Evolutionary conservation across 345 rosid genomes (phyloP).

Genomic region (Dimocarpus longan): DNA sequence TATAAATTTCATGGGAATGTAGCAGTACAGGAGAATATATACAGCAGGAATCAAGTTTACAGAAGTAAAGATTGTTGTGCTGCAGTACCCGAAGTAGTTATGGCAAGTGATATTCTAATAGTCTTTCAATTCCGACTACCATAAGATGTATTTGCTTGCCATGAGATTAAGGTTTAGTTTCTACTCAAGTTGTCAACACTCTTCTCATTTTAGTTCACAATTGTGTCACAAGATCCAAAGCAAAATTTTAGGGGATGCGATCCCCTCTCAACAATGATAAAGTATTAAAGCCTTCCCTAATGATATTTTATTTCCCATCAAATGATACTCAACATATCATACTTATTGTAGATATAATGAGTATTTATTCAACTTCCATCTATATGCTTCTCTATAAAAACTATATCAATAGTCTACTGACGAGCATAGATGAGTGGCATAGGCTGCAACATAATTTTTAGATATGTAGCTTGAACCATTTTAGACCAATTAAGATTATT

Average conservation of each 20-base stretch:
- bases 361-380: neutral
- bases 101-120: neutral
- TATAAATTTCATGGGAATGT: neutral
- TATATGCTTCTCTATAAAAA: neutral
- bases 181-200: neutral
- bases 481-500: neutral
- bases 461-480: neutral
- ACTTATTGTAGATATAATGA: neutral
- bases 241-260: neutral
- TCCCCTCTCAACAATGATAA: neutral
- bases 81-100: neutral
- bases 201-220: neutral
- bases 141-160: neutral
- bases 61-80: neutral
- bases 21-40: neutral
- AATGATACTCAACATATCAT: neutral
- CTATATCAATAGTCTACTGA: neutral
- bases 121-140: neutral
- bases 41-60: constrained; percentile 1
- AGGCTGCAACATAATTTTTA: neutral
- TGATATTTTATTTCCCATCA: neutral
- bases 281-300: neutral
- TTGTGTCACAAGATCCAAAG: neutral
- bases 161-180: neutral
- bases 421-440: neutral